Evolutionary conservation across 345 rosid genomes (phyloP).

Genomic region (Orychophragmus violaceus): DNA sequence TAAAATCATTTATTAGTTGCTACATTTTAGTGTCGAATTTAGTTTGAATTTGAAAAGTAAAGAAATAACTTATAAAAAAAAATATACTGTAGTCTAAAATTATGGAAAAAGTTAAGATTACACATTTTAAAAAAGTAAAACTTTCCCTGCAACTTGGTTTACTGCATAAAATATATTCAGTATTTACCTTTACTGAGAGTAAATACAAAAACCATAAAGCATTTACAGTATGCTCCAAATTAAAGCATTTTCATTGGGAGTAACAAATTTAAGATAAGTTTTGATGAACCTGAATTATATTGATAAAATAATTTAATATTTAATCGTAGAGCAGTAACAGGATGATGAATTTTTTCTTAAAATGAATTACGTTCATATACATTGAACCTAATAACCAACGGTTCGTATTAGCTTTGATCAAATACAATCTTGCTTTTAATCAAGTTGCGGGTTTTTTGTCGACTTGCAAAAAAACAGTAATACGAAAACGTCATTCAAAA

Average conservation of each 20-base stretch:
- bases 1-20: too few relatives aligned
- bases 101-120: too few relatives aligned
- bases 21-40: too few relatives aligned
- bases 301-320: background rate
- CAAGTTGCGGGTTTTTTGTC: too few relatives aligned
- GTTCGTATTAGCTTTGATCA: background rate
- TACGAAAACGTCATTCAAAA: too few relatives aligned
- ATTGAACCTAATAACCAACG: background rate
- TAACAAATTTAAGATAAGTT: background rate
- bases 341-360: background rate
- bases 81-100: too few relatives aligned
- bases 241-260: background rate
- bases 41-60: too few relatives aligned
- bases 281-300: background rate
- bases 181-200: background rate
- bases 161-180: background rate
- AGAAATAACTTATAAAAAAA: too few relatives aligned
- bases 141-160: background rate
- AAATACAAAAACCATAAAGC: background rate
- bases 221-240: background rate
- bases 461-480: too few relatives aligned
- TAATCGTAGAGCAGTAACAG: background rate
- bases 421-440: background rate
- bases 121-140: background rate
- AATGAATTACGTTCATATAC: background rate